A percentile compares a stretch with the other conserved stretches of the same genome.
phyloP scores from a whole-genome alignment of 192 early-diverging fungal species.

The Blastocladiella britannica region DNA sequence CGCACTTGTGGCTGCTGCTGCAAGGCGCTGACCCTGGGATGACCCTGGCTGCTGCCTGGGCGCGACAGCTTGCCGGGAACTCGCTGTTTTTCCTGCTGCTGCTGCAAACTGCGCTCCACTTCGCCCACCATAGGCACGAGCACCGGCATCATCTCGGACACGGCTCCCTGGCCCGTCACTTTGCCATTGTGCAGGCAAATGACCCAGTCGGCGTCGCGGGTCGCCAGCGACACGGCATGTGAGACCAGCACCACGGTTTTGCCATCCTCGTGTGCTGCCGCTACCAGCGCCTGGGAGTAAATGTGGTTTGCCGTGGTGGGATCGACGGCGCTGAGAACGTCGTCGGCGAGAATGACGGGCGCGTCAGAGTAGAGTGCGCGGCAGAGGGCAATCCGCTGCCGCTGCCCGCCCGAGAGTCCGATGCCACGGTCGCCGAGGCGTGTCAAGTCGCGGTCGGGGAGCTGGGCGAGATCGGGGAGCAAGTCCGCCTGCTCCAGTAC shows the following conservation, averaged over 20 bases:
- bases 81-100: too few species aligned
- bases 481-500: constrained; percentile 50
- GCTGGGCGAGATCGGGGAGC: constrained; percentile 36
- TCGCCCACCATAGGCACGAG: too few species aligned
- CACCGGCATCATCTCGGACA: too few species aligned
- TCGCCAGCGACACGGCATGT: neutral
- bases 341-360: constrained; percentile 55
- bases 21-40: constrained; percentile 4
- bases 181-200: too few species aligned
- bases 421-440: constrained; percentile 44
- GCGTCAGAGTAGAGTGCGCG: constrained; percentile 54
- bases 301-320: constrained; percentile 20
- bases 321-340: constrained; percentile 44
- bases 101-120: too few species aligned
- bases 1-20: constrained; percentile 3
- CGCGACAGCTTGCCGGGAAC: too few species aligned
- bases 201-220: neutral
- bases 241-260: neutral
- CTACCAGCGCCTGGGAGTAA: constrained; percentile 17
- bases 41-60: neutral
- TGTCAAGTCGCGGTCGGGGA: constrained; percentile 47
- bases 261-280: constrained; percentile 10
- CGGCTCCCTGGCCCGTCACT: too few species aligned
- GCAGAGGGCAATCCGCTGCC: constrained; percentile 55
- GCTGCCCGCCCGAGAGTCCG: constrained; percentile 47